A percentile compares a stretch with the other conserved stretches of the same genome.
These are phyloP conservation scores for Pyricularia pennisetigena DNA, from an alignment of 2,329 filamentous ascomycete species.

Conservation along the genomic window DNA sequence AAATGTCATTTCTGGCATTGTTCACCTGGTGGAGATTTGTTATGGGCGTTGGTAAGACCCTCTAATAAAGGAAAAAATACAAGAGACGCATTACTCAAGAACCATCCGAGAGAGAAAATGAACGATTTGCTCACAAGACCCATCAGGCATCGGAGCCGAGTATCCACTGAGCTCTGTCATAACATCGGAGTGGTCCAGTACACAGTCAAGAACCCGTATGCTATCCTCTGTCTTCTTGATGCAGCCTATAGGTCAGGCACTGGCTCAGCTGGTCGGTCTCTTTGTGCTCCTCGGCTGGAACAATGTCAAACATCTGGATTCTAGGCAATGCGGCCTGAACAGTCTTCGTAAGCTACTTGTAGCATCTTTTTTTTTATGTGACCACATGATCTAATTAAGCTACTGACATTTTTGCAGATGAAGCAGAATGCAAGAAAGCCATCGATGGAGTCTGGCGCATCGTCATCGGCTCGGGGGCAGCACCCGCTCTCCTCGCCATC, in stretches of 20 bases:
- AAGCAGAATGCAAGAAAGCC: slow-evolving; percentile 32
- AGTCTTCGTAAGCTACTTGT: slow-evolving; percentile 12
- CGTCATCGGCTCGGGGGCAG: slow-evolving; percentile 54
- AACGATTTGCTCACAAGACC: neutral
- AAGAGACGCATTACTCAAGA: neutral
- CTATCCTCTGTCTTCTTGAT: slow-evolving; percentile 59
- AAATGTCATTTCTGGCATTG: slow-evolving; percentile 36
- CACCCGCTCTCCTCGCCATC: slow-evolving; percentile 54
- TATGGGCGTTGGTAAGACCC: slow-evolving; percentile 35
- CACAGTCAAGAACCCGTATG: slow-evolving; percentile 57
- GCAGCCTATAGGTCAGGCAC: slow-evolving; percentile 58
- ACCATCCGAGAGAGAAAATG: neutral
- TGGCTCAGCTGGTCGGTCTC: slow-evolving; percentile 52
- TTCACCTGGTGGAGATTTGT: slow-evolving; percentile 42
- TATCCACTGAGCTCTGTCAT: slow-evolving; percentile 60
- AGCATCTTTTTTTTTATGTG: neutral
- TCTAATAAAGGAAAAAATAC: neutral
- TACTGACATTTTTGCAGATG: slow-evolving; percentile 14
- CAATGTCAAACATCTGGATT: slow-evolving; percentile 28
- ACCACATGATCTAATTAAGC: neutral
- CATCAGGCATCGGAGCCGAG: slow-evolving; percentile 52
- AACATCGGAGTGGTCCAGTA: slow-evolving; percentile 55
- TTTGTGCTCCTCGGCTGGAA: slow-evolving; percentile 38
- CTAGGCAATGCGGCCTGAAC: slow-evolving; percentile 38
- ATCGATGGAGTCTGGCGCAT: slow-evolving; percentile 58